Base-by-base conservation (phyloP, 805 yeast genomes). In the Lipomyces chichibuensis region DNA sequence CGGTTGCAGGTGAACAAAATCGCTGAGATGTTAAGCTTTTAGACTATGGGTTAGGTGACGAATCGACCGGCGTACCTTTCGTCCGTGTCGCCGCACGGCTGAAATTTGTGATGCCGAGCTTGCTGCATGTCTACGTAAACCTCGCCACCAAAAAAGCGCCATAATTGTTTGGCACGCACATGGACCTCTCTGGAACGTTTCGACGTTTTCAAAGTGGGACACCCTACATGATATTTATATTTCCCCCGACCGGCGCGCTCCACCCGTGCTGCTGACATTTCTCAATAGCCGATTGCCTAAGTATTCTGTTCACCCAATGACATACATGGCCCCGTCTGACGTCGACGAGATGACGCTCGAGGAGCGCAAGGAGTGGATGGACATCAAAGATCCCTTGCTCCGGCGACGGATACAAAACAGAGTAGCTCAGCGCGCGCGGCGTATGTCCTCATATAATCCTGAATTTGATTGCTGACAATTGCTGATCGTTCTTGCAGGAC, bases 321-420 rank as follows among this genome's bases (percentile, higher is more conserved):
- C 49, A 2, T 1, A 9, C 49, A n/a, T n/a, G 23, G 1, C n/a
- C 14, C 20, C 49, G 49, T n/a, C 49, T n/a, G 49, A 43, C 23
- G 8, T 43, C 49, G 49, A 43, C 49, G 49, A 43, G 11, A 43
- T 43, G 49, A 43, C 67, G 8, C 61, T 55, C 33, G 69, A 63
- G 53, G 69, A 63, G 63, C 66, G 69, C 62, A 63, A 60, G 29
- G 69, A 66, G 51, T 66, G 69, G 69, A 43, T 55, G 35, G 57
- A 46, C 57, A 52, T 63, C 56, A 29, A 64, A 8, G 69, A 66
- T 25, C 69, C 66, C 1, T 64, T 57, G 3, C 59, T 66, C 8
- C 62, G 69, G 5, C 59, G 69, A 3, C 64, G 66, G 39, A 66
- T 66, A 23, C 69, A 66, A 51, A 66, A 66, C 53, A 53, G 69